phyloP scores from a whole-genome alignment of 805 yeast species.

The Sugiyamaella mastotermitis region DNA sequence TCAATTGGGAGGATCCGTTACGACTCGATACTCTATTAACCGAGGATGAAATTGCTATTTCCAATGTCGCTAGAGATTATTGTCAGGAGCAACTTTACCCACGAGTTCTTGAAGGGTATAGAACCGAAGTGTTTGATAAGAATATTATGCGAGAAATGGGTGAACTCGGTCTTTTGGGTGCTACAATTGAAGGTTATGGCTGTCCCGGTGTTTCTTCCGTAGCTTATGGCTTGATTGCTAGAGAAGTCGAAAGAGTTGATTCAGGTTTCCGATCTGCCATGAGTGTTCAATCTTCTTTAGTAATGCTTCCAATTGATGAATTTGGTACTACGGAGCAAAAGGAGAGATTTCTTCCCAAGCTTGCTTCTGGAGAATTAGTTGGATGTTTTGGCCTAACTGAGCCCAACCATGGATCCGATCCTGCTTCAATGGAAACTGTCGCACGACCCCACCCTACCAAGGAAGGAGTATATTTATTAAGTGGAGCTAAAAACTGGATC shows the following conservation, averaged over 20 bases:
- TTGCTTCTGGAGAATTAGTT: conserved; percentile 38
- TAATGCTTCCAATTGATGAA: conserved; percentile 37
- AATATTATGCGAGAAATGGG: conserved; percentile 36
- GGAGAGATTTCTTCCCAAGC: conserved; percentile 34
- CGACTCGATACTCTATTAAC: conserved; percentile 29
- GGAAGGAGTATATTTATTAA: conserved; percentile 35
- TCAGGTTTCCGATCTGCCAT: conserved; percentile 40
- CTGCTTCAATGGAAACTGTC: conserved; percentile 50
- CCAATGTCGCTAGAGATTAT: conserved; percentile 33
- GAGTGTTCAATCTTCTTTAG: conserved; percentile 41
- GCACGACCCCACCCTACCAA: conserved; percentile 40
- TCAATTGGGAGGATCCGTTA: conserved; percentile 37
- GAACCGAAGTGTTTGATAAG: conserved; percentile 34
- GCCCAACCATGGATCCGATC: conserved; percentile 59
- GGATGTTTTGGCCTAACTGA: conserved; percentile 65
- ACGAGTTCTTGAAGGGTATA: conserved; percentile 34
- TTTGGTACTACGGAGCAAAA: conserved; percentile 38
- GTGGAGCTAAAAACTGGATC: conserved; percentile 40
- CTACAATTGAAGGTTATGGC: conserved; percentile 39
- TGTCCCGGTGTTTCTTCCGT: conserved; percentile 38
- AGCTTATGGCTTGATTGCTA: conserved; percentile 39
- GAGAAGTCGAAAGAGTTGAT: conserved; percentile 41
- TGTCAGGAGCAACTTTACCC: conserved; percentile 35
- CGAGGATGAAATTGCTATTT: conserved; percentile 35
- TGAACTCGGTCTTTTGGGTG: conserved; percentile 36